Base-by-base conservation (phyloP, 1,284 basidiomycete genomes). In the Ceratobasidium sp. region DNA sequence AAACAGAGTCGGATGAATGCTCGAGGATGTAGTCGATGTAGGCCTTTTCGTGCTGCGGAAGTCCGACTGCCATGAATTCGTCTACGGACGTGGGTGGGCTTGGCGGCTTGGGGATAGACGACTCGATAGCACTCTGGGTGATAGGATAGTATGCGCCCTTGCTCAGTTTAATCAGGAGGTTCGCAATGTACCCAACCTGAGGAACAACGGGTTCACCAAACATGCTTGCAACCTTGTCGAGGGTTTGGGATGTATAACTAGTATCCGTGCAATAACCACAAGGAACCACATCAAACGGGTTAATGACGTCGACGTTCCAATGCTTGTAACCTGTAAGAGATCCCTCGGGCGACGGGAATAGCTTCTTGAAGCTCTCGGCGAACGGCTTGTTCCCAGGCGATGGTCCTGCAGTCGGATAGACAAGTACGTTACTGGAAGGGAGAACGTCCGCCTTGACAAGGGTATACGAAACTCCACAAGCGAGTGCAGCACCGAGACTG, bases 231-330 rank as follows among this genome's bases (percentile, higher is more conserved):
- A n/a, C n/a, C n/a, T n/a, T n/a, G n/a, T n/a, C n/a, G 21, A 52
- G 23, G 14, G 30, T 26, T 52, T 28, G 21, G 23, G 50, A 10
- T 23, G n/a, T 14, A 46, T 46, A 46, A 14, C 12, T 10, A 23
- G 34, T 23, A 28, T 53, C 32, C 43, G 2, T 18, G 28, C 46
- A 41, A 36, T 41, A 73, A 30, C 53, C 72, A n/a, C 57, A 41
- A 28, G 72, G 72, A 14, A 73, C 62, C 21, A 59, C 21, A 32
- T 73, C 72, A 9, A 59, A 18, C 4, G 3, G 26, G 30, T 73
- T 73, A 43, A 59, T 43, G 3, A 73, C n/a, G 30, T 73, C 60
- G 26, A n/a, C n/a, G 53, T 73, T 73, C 72, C 72, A 73, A 30
- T 16, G 21, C 28, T 65, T 30, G 41, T 73, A 73, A 8, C 28